Evolutionary conservation across 139 green algal species (phyloP).

Genomic region (Closterium sp.): DNA sequence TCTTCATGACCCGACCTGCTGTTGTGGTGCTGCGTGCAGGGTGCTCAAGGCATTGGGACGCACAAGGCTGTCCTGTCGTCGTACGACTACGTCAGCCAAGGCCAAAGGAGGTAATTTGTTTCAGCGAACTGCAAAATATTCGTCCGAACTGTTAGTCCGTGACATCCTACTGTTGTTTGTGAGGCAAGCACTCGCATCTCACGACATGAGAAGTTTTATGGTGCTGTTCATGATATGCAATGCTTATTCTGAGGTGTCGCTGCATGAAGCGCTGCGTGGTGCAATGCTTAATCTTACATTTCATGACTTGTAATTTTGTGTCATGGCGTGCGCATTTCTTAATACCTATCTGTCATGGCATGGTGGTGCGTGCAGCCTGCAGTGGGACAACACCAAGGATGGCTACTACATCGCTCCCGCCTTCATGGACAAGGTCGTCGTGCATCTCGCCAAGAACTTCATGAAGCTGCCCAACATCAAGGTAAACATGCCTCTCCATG

Average conservation of each 20-base stretch:
- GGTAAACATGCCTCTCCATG: constrained; percentile 47
- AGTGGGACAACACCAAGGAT: constrained; percentile 60
- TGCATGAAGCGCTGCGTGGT: no score
- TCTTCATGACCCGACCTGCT: no score
- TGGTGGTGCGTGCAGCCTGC: constrained; percentile 13
- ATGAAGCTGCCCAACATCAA: constrained; percentile 91
- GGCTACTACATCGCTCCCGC: constrained; percentile 97
- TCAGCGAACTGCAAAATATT: not conserved
- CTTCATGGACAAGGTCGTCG: constrained; percentile 95
- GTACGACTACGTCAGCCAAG: constrained; percentile 83
- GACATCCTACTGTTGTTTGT: no score
- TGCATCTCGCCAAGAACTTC: constrained; percentile 98
- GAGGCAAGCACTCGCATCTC: no score
- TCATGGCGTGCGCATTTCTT: no score
- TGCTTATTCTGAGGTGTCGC: no score
- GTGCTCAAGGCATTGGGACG: constrained; percentile 35
- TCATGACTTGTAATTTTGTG: no score
- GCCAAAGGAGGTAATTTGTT: constrained; percentile 56
- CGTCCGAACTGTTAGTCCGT: no score
- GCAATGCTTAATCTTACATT: no score
- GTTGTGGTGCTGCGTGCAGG: not conserved
- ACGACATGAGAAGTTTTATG: no score
- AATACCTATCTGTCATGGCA: not conserved
- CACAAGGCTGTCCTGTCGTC: constrained; percentile 82
- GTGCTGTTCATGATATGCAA: no score